These are phyloP conservation scores for Tylopilus vinaceipallidus DNA, from an alignment of 768 basidiomycete genomes.

Conservation along the genomic window DNA sequence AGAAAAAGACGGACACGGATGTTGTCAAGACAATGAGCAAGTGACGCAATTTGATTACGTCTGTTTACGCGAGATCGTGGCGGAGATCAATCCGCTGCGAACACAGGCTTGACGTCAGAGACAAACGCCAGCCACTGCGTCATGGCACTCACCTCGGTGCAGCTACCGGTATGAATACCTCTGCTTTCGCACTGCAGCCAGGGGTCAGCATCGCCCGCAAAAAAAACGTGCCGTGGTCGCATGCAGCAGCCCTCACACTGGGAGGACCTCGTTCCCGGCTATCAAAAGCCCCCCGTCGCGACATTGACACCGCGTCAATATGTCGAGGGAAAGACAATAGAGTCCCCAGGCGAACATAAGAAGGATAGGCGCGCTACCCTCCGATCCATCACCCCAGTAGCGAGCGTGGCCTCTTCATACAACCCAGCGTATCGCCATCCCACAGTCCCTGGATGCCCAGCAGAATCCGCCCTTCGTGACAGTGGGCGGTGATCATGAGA, in stretches of 20 bases:
- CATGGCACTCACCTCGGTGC: constrained; percentile 71
- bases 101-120: constrained; percentile 29
- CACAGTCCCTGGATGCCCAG: constrained; percentile 5
- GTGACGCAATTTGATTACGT: constrained; percentile 31
- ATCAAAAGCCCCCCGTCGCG: constrained; percentile 3
- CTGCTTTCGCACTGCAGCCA: constrained; percentile 59
- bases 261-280: constrained; percentile 16
- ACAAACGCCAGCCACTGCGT: constrained; percentile 18
- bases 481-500: constrained; percentile 8
- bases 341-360: background rate
- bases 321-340: background rate
- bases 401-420: constrained; percentile 8
- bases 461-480: constrained; percentile 2
- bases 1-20: background rate
- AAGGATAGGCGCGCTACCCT: background rate
- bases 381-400: constrained; percentile 8
- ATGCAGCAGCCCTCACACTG: constrained; percentile 15
- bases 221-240: constrained; percentile 12
- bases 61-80: constrained; percentile 50
- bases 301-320: constrained; percentile 1
- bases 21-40: constrained; percentile 34
- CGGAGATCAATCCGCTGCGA: constrained; percentile 59
- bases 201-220: constrained; percentile 15
- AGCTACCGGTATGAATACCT: constrained; percentile 83
- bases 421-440: background rate